A percentile compares a stretch with the other conserved stretches of the same genome.
phyloP scores from a whole-genome alignment of 2,329 filamentous ascomycete genomes.

The Truncatella angustata region DNA sequence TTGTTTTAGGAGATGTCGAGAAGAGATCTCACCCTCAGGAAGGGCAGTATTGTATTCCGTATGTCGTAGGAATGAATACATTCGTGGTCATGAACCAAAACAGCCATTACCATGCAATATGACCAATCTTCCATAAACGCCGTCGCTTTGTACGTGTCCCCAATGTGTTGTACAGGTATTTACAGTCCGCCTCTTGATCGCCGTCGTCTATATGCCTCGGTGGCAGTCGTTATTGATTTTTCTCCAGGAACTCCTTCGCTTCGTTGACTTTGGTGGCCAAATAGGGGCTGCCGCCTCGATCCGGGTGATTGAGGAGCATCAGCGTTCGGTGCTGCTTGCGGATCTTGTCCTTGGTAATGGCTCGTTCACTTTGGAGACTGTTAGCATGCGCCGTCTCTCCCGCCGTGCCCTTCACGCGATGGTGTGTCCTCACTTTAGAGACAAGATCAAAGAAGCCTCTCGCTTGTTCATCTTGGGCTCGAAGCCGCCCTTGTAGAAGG shows the following conservation, averaged over 20 bases:
- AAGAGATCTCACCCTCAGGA: constrained; percentile 2
- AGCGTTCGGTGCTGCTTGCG: constrained; percentile 93
- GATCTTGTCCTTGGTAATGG: constrained; percentile 86
- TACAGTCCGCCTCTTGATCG: background rate
- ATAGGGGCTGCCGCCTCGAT: constrained; percentile 94
- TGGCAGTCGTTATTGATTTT: constrained; percentile 39
- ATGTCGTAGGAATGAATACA: background rate
- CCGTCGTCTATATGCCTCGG: background rate
- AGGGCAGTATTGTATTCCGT: constrained; percentile 1
- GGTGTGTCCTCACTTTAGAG: constrained; percentile 67
- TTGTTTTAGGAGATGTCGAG: background rate
- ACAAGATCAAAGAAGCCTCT: constrained; percentile 87
- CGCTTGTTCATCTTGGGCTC: constrained; percentile 90
- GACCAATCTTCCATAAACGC: constrained; percentile 8
- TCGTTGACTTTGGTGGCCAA: constrained; percentile 98
- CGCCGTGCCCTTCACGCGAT: background rate
- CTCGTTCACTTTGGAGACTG: constrained; percentile 66
- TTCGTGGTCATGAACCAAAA: background rate
- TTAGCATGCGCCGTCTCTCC: background rate
- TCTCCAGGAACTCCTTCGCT: constrained; percentile 94
- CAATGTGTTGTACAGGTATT: constrained; percentile 10
- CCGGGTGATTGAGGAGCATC: constrained; percentile 97
- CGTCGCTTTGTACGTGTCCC: constrained; percentile 10
- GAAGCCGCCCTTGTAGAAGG: constrained; percentile 99
- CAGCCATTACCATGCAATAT: constrained; percentile 10